Evolutionary conservation across 805 yeast species (phyloP).

Genomic region (Wickerhamiella parazyma): DNA sequence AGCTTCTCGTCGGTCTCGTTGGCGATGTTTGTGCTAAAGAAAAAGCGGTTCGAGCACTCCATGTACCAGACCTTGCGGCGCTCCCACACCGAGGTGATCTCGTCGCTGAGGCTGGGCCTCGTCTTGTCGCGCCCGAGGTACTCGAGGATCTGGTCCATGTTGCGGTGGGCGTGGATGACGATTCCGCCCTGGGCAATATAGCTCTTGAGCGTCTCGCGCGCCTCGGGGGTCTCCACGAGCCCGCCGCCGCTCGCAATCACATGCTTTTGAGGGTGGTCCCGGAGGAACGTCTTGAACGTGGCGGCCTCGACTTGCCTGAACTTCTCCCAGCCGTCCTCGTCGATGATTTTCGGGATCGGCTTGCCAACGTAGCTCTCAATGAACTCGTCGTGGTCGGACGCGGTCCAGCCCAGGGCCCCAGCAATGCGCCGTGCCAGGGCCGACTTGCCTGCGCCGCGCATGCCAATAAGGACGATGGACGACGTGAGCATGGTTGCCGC

Average conservation of each 20-base stretch:
- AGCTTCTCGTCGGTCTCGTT: conserved; percentile 39
- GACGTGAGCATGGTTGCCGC: conserved; percentile 20
- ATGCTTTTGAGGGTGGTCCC: conserved; percentile 34
- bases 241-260: conserved; percentile 97
- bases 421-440: conserved; percentile 75
- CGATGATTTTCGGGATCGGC: conserved; percentile 33
- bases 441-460: conserved; percentile 97
- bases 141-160: conserved; percentile 61
- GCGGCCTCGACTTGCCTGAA: conserved; percentile 59
- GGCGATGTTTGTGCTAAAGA: conserved; percentile 62
- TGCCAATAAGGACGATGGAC: conserved; percentile 72
- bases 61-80: conserved; percentile 69
- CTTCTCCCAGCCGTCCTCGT: conserved; percentile 72
- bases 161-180: conserved; percentile 84
- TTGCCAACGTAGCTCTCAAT: conserved; percentile 42
- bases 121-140: conserved; percentile 66
- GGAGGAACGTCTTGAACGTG: conserved; percentile 39
- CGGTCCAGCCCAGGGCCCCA: conserved; percentile 39
- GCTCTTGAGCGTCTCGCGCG: conserved; percentile 48
- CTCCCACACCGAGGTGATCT: conserved; percentile 68
- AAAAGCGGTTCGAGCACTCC: conserved; percentile 64
- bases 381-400: conserved; percentile 63
- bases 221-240: conserved; percentile 60
- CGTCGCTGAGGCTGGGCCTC: conserved; percentile 78
- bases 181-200: conserved; percentile 51